These are phyloP conservation scores for Neurospora sublineolata DNA, from an alignment of 495 filamentous ascomycete genomes.

Conservation along the genomic window DNA sequence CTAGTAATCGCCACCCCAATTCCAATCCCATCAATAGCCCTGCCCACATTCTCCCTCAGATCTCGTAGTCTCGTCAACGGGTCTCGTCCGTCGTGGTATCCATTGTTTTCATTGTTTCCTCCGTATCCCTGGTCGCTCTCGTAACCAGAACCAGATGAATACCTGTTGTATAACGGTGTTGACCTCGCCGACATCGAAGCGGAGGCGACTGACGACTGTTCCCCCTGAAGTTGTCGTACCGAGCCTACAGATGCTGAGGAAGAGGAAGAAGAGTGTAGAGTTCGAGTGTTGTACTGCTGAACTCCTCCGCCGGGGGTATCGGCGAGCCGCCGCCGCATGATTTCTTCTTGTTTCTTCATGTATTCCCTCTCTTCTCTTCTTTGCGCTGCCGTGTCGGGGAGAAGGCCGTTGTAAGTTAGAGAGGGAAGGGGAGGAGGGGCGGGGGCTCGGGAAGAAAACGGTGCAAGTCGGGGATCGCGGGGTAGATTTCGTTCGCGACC, in stretches of 20 bases:
- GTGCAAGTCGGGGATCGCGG: background rate
- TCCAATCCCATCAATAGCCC: background rate
- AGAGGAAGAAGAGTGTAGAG: background rate
- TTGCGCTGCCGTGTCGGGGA: background rate
- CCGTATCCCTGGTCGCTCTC: background rate
- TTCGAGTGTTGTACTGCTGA: background rate
- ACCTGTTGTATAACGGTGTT: background rate
- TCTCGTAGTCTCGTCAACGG: background rate
- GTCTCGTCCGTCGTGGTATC: background rate
- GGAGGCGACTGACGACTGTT: background rate
- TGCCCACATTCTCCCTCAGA: background rate
- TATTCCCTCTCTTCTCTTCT: background rate
- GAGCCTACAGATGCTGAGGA: background rate
- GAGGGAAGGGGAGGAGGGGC: background rate
- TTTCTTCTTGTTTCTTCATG: background rate
- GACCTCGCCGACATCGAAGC: background rate
- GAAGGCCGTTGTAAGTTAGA: background rate
- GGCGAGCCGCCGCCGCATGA: background rate
- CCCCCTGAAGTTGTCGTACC: background rate
- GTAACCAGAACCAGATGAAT: background rate
- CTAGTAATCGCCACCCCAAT: background rate
- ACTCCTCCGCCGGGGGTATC: background rate
- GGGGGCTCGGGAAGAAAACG: background rate
- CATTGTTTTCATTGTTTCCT: background rate
- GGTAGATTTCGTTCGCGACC: background rate